A percentile compares a stretch with the other conserved stretches of the same genome.
phyloP scores from a whole-genome alignment of 306 rosid genomes.

The Hippophae rhamnoides region DNA sequence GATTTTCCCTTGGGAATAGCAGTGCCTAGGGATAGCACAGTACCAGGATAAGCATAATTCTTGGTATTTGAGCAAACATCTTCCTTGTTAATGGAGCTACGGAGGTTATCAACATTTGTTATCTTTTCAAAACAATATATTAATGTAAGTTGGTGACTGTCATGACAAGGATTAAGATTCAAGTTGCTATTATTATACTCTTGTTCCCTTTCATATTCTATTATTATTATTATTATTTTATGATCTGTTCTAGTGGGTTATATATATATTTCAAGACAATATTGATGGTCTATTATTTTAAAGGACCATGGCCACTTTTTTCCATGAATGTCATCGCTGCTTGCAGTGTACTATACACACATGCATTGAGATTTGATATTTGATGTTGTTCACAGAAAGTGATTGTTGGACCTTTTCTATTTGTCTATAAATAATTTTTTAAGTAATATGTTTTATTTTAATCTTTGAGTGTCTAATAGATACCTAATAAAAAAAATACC shows the following conservation, averaged over 20 bases:
- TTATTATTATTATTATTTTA: slow-evolving; percentile 19
- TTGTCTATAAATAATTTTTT: background rate
- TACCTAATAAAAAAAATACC: too few relatives aligned
- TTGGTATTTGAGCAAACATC: slow-evolving; percentile 29
- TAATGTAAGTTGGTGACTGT: slow-evolving; percentile 38
- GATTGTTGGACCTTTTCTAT: slow-evolving; percentile 3
- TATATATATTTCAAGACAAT: slow-evolving; percentile 17
- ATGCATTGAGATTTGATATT: slow-evolving; percentile 9
- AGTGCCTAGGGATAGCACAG: slow-evolving; percentile 36
- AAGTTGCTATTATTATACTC: slow-evolving; percentile 29
- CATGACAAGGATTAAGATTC: slow-evolving; percentile 30
- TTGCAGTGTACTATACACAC: slow-evolving; percentile 9
- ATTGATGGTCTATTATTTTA: slow-evolving; percentile 14
- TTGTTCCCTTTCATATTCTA: slow-evolving; percentile 21
- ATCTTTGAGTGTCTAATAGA: too few relatives aligned
- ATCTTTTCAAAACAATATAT: slow-evolving; percentile 33
- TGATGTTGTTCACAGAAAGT: slow-evolving; percentile 23
- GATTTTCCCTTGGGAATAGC: slow-evolving; percentile 14
- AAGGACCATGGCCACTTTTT: slow-evolving; percentile 20
- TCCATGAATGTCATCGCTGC: slow-evolving; percentile 19
- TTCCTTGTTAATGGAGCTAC: slow-evolving; percentile 39
- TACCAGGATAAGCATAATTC: slow-evolving; percentile 37
- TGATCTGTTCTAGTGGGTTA: slow-evolving; percentile 12
- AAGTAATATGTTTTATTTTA: background rate
- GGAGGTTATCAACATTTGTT: slow-evolving; percentile 43